These are phyloP conservation scores for Odontarrhena argentea DNA, from an alignment of 345 rosid species.

Conservation along the genomic window DNA sequence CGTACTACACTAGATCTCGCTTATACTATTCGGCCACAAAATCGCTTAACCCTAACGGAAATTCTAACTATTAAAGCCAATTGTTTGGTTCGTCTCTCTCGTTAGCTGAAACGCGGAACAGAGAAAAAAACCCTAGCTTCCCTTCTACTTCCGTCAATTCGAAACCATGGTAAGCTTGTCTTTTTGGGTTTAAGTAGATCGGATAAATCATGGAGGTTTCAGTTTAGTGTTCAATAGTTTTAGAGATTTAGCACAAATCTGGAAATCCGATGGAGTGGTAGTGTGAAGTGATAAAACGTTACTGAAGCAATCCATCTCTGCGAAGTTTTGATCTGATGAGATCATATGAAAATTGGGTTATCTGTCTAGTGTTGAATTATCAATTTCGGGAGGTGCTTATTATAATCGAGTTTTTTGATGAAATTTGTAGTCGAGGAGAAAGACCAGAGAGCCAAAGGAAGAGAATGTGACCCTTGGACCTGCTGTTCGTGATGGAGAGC, in stretches of 20 bases:
- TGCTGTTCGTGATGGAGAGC: conserved; percentile 74
- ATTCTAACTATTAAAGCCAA: conserved; percentile 16
- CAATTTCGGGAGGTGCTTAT: no score
- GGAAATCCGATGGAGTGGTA: not conserved
- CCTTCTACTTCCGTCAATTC: not conserved
- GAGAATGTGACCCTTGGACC: conserved; percentile 79
- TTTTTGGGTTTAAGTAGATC: not conserved
- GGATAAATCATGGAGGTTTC: not conserved
- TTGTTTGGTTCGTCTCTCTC: conserved; percentile 12
- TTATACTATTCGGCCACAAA: not conserved
- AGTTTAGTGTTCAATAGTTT: not conserved
- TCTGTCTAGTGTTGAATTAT: not conserved
- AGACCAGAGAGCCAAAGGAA: conserved; percentile 78
- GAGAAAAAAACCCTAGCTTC: conserved; percentile 30
- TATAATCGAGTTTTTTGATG: not conserved
- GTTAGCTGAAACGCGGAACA: conserved; percentile 6
- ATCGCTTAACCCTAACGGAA: conserved; percentile 24
- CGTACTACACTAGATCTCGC: not conserved
- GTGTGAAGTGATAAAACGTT: not conserved
- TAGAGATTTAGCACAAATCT: conserved; percentile 2
- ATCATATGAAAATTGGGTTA: not conserved
- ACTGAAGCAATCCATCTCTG: not conserved
- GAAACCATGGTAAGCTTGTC: conserved; percentile 36
- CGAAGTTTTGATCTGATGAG: conserved; percentile 6
- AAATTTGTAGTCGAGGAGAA: conserved; percentile 60